These are phyloP conservation scores for Acacia concinna DNA, from an alignment of 331 rosid species.

Conservation along the genomic window DNA sequence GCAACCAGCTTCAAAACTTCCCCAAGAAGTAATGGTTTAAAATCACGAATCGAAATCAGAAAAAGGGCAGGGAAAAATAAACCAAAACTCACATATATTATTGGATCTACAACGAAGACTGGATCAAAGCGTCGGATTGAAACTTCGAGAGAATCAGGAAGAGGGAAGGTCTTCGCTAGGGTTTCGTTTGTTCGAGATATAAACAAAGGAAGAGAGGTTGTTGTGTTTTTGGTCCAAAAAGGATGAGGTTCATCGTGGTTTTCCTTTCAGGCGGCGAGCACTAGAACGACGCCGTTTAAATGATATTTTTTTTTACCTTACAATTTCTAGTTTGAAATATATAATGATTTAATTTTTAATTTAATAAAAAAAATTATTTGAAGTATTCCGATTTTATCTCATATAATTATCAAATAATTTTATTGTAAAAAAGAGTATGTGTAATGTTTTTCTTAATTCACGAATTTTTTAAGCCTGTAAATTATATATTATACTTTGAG, in stretches of 20 bases:
- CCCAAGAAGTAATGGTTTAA: background rate
- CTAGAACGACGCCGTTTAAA: conserved; percentile 38
- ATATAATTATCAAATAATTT: background rate
- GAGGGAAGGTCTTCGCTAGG: conserved; percentile 50
- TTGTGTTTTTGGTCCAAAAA: conserved; percentile 24
- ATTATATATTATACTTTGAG: no score
- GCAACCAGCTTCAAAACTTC: conserved; percentile 23
- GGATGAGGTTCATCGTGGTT: conserved; percentile 43
- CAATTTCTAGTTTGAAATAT: background rate
- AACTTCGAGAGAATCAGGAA: conserved; percentile 31
- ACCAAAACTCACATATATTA: conserved; percentile 34
- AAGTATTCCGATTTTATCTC: background rate
- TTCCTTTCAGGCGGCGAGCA: conserved; percentile 31
- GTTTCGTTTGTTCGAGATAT: conserved; percentile 45
- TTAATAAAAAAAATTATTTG: background rate
- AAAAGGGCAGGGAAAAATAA: background rate
- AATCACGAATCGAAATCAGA: background rate
- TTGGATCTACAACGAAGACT: conserved; percentile 29
- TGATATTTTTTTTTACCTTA: background rate
- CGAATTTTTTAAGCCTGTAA: background rate
- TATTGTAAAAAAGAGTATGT: no score
- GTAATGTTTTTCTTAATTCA: no score
- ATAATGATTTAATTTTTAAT: background rate
- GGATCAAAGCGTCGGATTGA: conserved; percentile 35
- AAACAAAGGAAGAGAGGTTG: conserved; percentile 26